Base-by-base conservation (phyloP, 257 asterid genomes). In the Agastache rugosa region DNA sequence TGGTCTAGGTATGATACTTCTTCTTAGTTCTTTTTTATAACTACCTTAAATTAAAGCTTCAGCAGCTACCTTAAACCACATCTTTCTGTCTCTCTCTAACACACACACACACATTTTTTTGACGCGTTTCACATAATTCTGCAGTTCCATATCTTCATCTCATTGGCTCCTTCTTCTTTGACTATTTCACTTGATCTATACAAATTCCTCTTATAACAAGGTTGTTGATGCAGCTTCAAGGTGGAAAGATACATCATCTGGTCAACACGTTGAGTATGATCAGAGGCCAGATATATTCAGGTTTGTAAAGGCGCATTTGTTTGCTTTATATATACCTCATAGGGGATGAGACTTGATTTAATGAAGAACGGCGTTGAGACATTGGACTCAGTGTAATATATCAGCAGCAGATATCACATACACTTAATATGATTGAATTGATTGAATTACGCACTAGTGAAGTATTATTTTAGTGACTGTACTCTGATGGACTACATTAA, bases 281-380 rank as follows among this genome's bases (percentile, higher is more conserved):
- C 99, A 95, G 85, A 87, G 99, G 89, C 99, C 98, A 23, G 99
- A 95, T 82, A 88, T 95, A 79, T 92, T 92, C 87, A 95, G 99
- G 99, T 92, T 75, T 72, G 89, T 77, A 78, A 67, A 79, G 47
- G 72, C 53, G 34, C 47, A 37, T 51, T 66, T 31, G 39, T 55
- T 53, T 42, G 35, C 15, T 34, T 51, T 17, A 50, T 19, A 12
- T 35, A n/a, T 11, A 64, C 65, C 69, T 70, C 48, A 42, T 22
- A 39, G n/a, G 47, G 51, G 56, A 47, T 71, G 50, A 27, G 44
- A 55, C 58, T 31, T 42, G 63, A 22, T 56, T 72, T 63, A 50
- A 7, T 34, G 77, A 71, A 31, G 37, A 63, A 23, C 1, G 10
- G 8, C 27, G 61, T 29, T 69, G 63, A 39, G 80, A 29, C 67